phyloP scores from a whole-genome alignment of 306 rosid genomes.

The Dalbergia cochinchinensis region DNA sequence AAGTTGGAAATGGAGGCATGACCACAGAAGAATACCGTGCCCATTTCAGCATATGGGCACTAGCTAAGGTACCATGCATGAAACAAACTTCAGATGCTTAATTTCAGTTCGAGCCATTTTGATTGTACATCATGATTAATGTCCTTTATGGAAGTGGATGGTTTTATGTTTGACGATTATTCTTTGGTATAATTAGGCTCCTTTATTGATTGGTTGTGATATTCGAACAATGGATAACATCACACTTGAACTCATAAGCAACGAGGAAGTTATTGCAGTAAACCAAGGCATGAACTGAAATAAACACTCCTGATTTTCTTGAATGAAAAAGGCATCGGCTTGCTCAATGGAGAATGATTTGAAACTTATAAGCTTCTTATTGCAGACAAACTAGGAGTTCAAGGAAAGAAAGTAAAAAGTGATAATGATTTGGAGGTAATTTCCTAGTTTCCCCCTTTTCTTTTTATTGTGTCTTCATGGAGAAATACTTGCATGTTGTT shows the following conservation, averaged over 20 bases:
- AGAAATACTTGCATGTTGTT: no score
- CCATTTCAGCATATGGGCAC: constrained; percentile 82
- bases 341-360: constrained; percentile 30
- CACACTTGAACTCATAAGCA: constrained; percentile 55
- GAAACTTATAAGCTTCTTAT: constrained; percentile 5
- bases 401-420: constrained; percentile 67
- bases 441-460: neutral
- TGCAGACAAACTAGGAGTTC: constrained; percentile 68
- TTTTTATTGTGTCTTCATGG: no score
- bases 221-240: constrained; percentile 57
- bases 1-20: constrained; percentile 84
- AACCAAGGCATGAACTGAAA: constrained; percentile 60
- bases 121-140: no score
- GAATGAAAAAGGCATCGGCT: neutral
- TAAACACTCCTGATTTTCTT: neutral
- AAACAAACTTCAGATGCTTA: neutral
- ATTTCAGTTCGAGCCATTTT: no score
- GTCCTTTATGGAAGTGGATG: neutral
- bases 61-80: constrained; percentile 56
- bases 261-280: constrained; percentile 66
- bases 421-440: constrained; percentile 58
- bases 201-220: constrained; percentile 69
- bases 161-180: neutral
- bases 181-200: constrained; percentile 55
- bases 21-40: constrained; percentile 67